Evolutionary conservation across 371 early-diverging fungal species (phyloP).

Genomic region (Mortierella sp.): DNA sequence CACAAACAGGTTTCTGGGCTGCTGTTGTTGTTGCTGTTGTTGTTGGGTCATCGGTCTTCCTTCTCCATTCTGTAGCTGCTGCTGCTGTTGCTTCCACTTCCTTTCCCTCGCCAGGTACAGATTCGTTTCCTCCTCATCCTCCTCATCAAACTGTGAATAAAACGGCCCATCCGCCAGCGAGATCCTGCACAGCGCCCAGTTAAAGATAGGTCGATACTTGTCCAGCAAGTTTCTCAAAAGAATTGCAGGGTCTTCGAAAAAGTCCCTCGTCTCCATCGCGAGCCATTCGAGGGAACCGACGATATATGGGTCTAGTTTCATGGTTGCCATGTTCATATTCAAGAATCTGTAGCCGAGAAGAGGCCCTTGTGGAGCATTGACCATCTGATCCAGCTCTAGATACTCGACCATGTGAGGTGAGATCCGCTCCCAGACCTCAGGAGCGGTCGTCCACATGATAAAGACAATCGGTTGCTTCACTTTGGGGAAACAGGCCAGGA

Average conservation of each 20-base stretch:
- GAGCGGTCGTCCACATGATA: conserved; percentile 30
- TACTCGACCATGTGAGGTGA: conserved; percentile 37
- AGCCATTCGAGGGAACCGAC: conserved; percentile 45
- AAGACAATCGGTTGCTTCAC: conserved; percentile 53
- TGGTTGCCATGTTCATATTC: conserved; percentile 28
- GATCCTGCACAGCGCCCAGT: conserved; percentile 16
- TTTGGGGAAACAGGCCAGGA: conserved; percentile 41
- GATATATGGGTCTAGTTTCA: conserved; percentile 38
- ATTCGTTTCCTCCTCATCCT: conserved; percentile 24
- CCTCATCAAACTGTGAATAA: conserved; percentile 38
- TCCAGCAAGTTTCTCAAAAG: conserved; percentile 12
- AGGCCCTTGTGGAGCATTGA: conserved; percentile 18
- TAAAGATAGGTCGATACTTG: conserved; percentile 25
- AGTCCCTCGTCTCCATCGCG: conserved; percentile 30
- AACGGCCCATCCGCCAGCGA: conserved; percentile 26
- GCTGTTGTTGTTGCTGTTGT: no score
- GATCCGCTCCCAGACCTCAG: conserved; percentile 41
- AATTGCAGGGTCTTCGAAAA: conserved; percentile 16
- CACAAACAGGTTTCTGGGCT: conserved; percentile 28
- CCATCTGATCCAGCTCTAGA: conserved; percentile 37
- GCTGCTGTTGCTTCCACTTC: conserved; percentile 4
- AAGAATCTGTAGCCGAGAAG: conserved; percentile 32
- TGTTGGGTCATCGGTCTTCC: no score
- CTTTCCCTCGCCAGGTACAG: conserved; percentile 3
- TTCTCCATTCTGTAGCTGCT: background rate